Conservation (phyloP, 441 rosid genomes). For the Kokia cookei region DNA sequence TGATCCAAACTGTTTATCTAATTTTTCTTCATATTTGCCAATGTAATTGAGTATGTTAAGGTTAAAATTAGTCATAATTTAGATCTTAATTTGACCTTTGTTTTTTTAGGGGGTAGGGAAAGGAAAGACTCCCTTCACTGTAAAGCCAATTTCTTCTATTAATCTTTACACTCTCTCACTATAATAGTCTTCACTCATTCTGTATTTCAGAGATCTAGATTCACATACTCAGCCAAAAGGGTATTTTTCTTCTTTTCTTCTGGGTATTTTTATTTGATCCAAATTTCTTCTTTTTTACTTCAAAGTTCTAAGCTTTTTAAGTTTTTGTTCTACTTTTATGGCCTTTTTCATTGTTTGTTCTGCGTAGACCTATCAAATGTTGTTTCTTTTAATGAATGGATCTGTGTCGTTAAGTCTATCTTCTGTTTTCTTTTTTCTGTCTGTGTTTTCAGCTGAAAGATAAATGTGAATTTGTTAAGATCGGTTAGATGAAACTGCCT, state of each 20-base stretch:
- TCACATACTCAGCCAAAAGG: not conserved
- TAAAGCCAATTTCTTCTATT: not conserved
- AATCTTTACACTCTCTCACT: not conserved
- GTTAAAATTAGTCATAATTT: not conserved
- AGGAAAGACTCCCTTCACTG: not conserved
- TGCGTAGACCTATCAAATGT: not conserved
- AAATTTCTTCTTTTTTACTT: not conserved
- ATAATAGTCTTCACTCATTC: not conserved
- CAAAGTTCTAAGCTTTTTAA: not conserved
- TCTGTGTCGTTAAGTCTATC: not conserved
- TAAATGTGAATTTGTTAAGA: not conserved
- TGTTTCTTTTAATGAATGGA: not conserved
- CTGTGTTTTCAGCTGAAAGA: not conserved
- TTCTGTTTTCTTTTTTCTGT: not conserved
- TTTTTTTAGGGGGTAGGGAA: not conserved
- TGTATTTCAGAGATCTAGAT: conserved; percentile 8
- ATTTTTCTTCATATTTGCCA: too few species aligned
- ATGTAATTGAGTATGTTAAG: too few species aligned
- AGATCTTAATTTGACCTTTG: not conserved
- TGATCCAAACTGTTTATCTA: not conserved
- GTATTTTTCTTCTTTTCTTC: not conserved
- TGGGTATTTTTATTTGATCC: not conserved
- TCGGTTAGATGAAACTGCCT: not conserved
- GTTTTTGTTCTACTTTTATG: not conserved
- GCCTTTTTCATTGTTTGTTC: not conserved